Conservation (phyloP, 2,329 filamentous ascomycete species). For the Xylariomycetidae sp. region DNA sequence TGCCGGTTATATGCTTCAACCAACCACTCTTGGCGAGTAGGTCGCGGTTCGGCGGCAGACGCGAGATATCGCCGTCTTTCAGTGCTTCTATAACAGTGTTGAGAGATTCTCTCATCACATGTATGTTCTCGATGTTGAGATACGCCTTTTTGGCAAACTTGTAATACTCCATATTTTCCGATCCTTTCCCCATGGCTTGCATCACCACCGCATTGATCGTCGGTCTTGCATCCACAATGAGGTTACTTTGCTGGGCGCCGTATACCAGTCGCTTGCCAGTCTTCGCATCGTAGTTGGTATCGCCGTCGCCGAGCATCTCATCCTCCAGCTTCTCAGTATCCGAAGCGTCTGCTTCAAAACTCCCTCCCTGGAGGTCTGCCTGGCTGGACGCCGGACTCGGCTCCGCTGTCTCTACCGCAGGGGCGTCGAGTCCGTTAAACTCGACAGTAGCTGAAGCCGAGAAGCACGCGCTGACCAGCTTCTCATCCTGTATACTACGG, state of each 20-base stretch:
- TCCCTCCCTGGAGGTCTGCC: conserved; percentile 38
- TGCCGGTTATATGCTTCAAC: conserved; percentile 81
- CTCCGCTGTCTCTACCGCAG: conserved; percentile 25
- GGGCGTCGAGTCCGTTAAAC: conserved; percentile 29
- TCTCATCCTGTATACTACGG: conserved; percentile 92
- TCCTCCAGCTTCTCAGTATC: conserved; percentile 66
- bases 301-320: conserved; percentile 54
- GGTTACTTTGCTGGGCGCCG: conserved; percentile 85
- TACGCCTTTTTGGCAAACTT: conserved; percentile 87
- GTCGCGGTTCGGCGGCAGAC: conserved; percentile 76
- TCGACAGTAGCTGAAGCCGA: conserved; percentile 57
- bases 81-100: conserved; percentile 83
- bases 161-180: conserved; percentile 98
- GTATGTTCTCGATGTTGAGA: conserved; percentile 95
- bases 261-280: conserved; percentile 66
- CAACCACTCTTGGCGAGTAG: conserved; percentile 79
- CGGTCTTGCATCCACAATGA: conserved; percentile 93
- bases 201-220: conserved; percentile 93
- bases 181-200: conserved; percentile 87
- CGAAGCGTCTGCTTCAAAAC: conserved; percentile 45
- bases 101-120: conserved; percentile 92
- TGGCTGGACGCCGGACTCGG: conserved; percentile 46
- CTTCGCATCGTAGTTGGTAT: conserved; percentile 51
- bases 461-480: conserved; percentile 88
- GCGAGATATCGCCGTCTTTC: conserved; percentile 86